Conservation (phyloP, 495 filamentous ascomycete genomes). For the Penicillium subrubescens region DNA sequence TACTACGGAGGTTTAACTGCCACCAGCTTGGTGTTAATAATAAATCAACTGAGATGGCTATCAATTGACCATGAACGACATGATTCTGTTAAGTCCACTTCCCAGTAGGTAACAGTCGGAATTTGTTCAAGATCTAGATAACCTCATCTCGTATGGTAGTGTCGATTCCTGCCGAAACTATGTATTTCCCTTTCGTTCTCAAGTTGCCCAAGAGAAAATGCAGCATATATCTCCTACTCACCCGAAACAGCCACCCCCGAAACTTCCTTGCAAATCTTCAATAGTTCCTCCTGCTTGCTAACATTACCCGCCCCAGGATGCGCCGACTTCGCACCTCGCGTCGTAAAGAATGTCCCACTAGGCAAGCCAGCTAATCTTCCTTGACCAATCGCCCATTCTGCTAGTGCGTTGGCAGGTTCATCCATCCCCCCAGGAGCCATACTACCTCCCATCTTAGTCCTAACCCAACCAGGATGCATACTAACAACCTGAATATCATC, state of each 20-base stretch:
- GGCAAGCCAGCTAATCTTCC: conserved; percentile 25
- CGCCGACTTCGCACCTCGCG: conserved; percentile 24
- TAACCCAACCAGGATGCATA: conserved; percentile 65
- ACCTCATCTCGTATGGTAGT: too few relatives aligned
- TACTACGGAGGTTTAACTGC: not conserved
- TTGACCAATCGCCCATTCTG: conserved; percentile 46
- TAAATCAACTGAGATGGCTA: not conserved
- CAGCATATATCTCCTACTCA: not conserved
- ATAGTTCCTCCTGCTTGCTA: conserved; percentile 35
- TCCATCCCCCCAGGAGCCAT: conserved; percentile 48
- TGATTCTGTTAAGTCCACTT: not conserved
- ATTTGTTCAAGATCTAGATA: too few relatives aligned
- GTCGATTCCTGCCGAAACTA: too few relatives aligned
- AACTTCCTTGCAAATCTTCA: conserved; percentile 34
- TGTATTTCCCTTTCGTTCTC: not conserved
- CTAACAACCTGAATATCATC: conserved; percentile 50
- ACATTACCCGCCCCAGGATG: conserved; percentile 34
- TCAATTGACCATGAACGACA: not conserved
- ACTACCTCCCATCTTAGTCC: conserved; percentile 61
- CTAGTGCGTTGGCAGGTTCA: conserved; percentile 49
- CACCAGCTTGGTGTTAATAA: not conserved
- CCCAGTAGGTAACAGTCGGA: not conserved
- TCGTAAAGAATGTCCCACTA: conserved; percentile 33
- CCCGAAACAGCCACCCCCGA: conserved; percentile 28
- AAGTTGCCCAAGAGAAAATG: not conserved